Evolutionary conservation across 257 asterid genomes (phyloP), one percentile per base, ranked within the genome.

Genomic region (Leptodermis oblonga): DNA sequence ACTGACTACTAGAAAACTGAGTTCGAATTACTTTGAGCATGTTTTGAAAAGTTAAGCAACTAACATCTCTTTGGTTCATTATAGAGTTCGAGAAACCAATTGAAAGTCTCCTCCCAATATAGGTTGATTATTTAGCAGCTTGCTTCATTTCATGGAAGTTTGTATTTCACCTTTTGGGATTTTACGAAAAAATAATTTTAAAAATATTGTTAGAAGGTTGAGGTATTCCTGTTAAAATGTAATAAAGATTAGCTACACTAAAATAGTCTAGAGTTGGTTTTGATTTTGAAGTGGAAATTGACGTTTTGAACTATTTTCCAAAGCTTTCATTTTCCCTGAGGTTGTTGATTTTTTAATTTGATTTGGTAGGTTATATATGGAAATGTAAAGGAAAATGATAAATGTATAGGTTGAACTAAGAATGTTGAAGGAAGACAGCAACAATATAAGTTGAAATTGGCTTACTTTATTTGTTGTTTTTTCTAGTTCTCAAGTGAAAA

Each of bases 121-220:
- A 6, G 63, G 26, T 28, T 56, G 63, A 56, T 7, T 11, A 3
- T 56, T 26, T 28, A 14, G 39, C 63, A 28, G 37, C 39, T 56
- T 56, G 22, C 22, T 56, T 28, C 17, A 30, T 56, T 30, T 15
- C 2, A 1, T 23, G 34, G 62, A 58, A 4, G 34, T 42, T 71
- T 7, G 34, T 54, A n/a, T 59, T 42, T 71, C 65, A 61, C 36
- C 46, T 25, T 15, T 64, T 64, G 68, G 28, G 36, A 39, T 39
- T 63, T 26, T 25, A 13, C 37, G 0, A 2, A 10, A 42, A 45
- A 12, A 10, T 13, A 2, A 14, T 41, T 25, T 25, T 42, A 26
- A 10, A 12, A 5, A 10, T 3, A 17, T 55, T 55, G 12, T 30
- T 23, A 55, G 30, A 58, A 28, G n/a, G 64, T 58, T 58, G 42